phyloP scores from a whole-genome alignment of 805 yeast genomes.

The Komagataella populi region DNA sequence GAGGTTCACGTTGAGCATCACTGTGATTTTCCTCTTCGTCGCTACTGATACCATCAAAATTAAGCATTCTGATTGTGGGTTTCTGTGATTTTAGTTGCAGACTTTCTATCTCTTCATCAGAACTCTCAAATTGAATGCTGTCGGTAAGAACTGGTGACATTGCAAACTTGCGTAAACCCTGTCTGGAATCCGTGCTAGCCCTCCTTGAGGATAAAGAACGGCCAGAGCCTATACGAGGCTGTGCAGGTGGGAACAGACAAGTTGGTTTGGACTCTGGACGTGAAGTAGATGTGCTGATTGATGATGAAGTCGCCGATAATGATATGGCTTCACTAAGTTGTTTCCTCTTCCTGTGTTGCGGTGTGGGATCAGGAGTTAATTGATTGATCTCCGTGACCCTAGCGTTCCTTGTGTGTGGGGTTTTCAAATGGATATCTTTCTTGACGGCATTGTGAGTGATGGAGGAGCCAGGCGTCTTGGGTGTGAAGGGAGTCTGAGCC shows the following conservation, averaged over 20 bases:
- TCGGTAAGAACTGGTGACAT: not conserved
- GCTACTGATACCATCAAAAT: slow-evolving; percentile 7
- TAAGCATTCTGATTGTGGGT: slow-evolving; percentile 7
- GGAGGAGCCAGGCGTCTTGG: not conserved
- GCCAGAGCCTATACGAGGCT: slow-evolving; percentile 17
- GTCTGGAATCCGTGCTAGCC: not conserved
- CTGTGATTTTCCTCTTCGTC: slow-evolving; percentile 1
- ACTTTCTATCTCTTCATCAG: not conserved
- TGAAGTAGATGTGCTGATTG: not conserved
- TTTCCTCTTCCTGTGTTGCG: not conserved
- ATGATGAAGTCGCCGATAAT: not conserved
- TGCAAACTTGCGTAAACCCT: not conserved
- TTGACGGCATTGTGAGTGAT: not conserved
- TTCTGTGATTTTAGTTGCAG: not conserved
- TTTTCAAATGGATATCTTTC: not conserved
- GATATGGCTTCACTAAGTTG: not conserved
- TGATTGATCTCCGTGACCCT: not conserved
- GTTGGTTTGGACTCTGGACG: not conserved
- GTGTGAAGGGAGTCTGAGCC: not conserved
- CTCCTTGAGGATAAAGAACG: not conserved
- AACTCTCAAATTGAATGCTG: not conserved
- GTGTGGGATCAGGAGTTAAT: slow-evolving; percentile 2
- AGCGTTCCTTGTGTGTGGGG: not conserved
- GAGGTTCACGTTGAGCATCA: not conserved
- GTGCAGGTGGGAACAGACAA: slow-evolving; percentile 14